Conservation (phyloP, 1,139 yeast genomes). For the Blastobotrys serpentis region DNA sequence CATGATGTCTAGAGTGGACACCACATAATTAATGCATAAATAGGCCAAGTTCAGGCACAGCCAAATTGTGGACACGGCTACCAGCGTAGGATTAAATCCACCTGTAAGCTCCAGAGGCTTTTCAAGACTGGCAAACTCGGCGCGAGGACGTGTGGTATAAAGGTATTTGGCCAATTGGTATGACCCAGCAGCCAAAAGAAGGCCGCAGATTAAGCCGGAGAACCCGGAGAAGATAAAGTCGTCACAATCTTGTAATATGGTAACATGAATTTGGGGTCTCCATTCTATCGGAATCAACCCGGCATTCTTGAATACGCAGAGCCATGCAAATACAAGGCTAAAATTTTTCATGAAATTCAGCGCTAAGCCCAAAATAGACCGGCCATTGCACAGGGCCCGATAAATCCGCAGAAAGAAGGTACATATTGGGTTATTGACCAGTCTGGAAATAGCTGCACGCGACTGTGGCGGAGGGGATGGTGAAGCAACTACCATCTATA, state of each 20-base stretch:
- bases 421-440: background rate
- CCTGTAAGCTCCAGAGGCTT: background rate
- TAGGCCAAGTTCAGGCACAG: constrained; percentile 45
- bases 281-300: constrained; percentile 54
- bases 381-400: constrained; percentile 19
- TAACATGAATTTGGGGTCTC: constrained; percentile 57
- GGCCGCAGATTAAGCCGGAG: constrained; percentile 26
- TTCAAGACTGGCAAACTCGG: background rate
- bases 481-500: background rate
- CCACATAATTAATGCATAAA: constrained; percentile 38
- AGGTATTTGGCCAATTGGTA: constrained; percentile 9
- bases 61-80: constrained; percentile 43
- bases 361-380: constrained; percentile 31
- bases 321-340: constrained; percentile 57
- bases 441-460: background rate
- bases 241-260: constrained; percentile 47
- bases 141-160: background rate
- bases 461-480: background rate
- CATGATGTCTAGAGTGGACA: constrained; percentile 48
- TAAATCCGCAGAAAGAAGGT: constrained; percentile 13
- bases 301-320: constrained; percentile 59
- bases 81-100: constrained; percentile 30
- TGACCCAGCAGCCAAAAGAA: constrained; percentile 19
- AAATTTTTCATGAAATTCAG: constrained; percentile 52
- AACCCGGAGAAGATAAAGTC: constrained; percentile 20